Conservation (phyloP, 2,329 filamentous ascomycete species). For the Fusarium pseudocircinatum region DNA sequence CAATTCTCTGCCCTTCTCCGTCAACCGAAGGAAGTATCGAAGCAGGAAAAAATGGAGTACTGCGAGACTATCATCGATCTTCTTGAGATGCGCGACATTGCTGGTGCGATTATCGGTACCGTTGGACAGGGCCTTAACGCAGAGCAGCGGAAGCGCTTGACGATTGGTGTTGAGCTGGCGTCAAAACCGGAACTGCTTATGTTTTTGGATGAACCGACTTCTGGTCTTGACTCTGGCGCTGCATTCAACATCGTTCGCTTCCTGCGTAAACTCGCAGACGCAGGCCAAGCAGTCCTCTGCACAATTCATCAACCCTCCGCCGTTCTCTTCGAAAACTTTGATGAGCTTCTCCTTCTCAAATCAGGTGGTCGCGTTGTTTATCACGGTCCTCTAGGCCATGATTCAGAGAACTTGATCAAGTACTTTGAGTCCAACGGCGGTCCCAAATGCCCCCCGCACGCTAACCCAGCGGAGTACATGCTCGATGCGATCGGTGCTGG, state of each 20-base stretch:
- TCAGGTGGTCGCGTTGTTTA: constrained; percentile 64
- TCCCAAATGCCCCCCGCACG: constrained; percentile 55
- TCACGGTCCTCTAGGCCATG: constrained; percentile 62
- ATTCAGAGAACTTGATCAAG: constrained; percentile 57
- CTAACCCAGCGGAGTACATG: constrained; percentile 66
- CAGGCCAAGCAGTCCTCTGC: constrained; percentile 67
- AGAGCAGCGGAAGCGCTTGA: constrained; percentile 66
- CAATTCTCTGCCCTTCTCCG: constrained; percentile 73
- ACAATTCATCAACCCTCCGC: constrained; percentile 70
- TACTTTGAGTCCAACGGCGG: constrained; percentile 64
- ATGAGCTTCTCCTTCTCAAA: constrained; percentile 64
- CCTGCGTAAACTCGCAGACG: constrained; percentile 67
- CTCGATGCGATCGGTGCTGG: constrained; percentile 69
- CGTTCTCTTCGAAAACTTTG: constrained; percentile 66
- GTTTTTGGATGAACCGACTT: constrained; percentile 72
- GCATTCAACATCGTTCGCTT: constrained; percentile 71
- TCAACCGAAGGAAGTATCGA: constrained; percentile 65
- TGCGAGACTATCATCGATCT: constrained; percentile 75
- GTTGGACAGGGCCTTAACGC: constrained; percentile 68
- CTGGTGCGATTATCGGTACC: constrained; percentile 70
- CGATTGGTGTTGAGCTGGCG: constrained; percentile 66
- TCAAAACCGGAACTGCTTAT: constrained; percentile 68
- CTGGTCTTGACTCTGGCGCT: constrained; percentile 66
- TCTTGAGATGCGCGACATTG: constrained; percentile 74
- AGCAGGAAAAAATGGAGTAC: constrained; percentile 72